Percentiles rank a stretch among this genome's conserved stretches.
phyloP scores from a whole-genome alignment of 2,329 filamentous ascomycete genomes.

The Mollisiaceae sp. region DNA sequence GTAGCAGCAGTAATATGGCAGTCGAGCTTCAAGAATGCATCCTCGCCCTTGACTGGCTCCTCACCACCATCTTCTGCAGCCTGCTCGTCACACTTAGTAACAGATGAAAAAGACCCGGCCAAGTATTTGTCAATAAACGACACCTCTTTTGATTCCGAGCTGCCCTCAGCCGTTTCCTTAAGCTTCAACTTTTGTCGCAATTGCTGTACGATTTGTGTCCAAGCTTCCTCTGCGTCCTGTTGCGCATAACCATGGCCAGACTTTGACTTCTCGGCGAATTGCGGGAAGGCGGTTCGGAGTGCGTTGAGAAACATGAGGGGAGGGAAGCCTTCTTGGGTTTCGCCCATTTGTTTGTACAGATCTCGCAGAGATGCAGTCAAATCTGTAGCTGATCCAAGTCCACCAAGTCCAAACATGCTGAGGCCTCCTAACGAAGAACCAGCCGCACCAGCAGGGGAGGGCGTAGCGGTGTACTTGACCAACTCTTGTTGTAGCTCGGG shows the following conservation, averaged over 20 bases:
- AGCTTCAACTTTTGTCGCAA: conserved; percentile 78
- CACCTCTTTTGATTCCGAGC: conserved; percentile 53
- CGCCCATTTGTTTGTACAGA: conserved; percentile 86
- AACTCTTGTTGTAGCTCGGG: conserved; percentile 89
- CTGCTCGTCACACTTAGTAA: conserved; percentile 83
- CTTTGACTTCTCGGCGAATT: conserved; percentile 89
- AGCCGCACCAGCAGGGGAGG: conserved; percentile 29
- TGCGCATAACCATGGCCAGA: conserved; percentile 88
- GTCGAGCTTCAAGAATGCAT: conserved; percentile 89
- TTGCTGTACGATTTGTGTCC: conserved; percentile 91
- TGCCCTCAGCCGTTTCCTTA: conserved; percentile 57
- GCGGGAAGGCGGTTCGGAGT: conserved; percentile 80
- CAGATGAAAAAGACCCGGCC: conserved; percentile 78
- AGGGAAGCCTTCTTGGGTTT: conserved; percentile 85
- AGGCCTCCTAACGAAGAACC: conserved; percentile 48
- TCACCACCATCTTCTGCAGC: conserved; percentile 77
- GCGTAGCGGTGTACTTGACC: conserved; percentile 59
- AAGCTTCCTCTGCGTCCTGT: conserved; percentile 97
- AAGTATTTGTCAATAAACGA: conserved; percentile 93
- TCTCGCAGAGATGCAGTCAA: conserved; percentile 78
- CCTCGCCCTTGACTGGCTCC: conserved; percentile 67
- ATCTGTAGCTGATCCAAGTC: conserved; percentile 58
- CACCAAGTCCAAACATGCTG: conserved; percentile 54
- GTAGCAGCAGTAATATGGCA: conserved; percentile 90
- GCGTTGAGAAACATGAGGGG: conserved; percentile 83